Evolutionary conservation across 2,329 filamentous ascomycete species (phyloP).

Genomic region (Fusarium sp.): DNA sequence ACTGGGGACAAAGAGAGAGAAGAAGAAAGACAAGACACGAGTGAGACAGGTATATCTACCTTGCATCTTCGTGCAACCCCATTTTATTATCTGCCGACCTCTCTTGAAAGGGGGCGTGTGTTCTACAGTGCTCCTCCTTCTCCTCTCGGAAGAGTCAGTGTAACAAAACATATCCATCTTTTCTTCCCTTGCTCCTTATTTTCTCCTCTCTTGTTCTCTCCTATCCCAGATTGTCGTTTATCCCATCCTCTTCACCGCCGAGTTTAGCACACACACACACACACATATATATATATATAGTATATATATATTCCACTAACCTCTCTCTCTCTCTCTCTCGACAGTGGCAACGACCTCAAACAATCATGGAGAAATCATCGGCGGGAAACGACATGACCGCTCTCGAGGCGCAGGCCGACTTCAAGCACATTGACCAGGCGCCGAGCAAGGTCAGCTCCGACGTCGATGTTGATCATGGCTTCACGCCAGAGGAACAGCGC

Average conservation of each 20-base stretch:
- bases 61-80: constrained; percentile 21
- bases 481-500: constrained; percentile 69
- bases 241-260: not conserved
- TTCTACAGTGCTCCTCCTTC: constrained; percentile 11
- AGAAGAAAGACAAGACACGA: not conserved
- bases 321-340: not conserved
- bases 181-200: constrained; percentile 12
- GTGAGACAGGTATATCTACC: too few relatives aligned
- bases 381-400: constrained; percentile 25
- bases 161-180: constrained; percentile 17
- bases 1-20: constrained; percentile 19
- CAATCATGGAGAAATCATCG: constrained; percentile 39
- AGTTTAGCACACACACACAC: too few relatives aligned
- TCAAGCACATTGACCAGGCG: constrained; percentile 39
- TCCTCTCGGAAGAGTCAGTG: constrained; percentile 18
- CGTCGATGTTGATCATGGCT: constrained; percentile 52
- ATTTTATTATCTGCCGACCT: not conserved
- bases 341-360: not conserved
- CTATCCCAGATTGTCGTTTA: constrained; percentile 1
- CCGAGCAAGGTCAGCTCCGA: constrained; percentile 40
- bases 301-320: not conserved
- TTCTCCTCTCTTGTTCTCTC: not conserved
- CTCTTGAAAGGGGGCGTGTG: constrained; percentile 22
- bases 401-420: constrained; percentile 42
- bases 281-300: too few relatives aligned